Evolutionary conservation across 139 green algal species (phyloP).

Genomic region (Chlamydomonas eustigma): DNA sequence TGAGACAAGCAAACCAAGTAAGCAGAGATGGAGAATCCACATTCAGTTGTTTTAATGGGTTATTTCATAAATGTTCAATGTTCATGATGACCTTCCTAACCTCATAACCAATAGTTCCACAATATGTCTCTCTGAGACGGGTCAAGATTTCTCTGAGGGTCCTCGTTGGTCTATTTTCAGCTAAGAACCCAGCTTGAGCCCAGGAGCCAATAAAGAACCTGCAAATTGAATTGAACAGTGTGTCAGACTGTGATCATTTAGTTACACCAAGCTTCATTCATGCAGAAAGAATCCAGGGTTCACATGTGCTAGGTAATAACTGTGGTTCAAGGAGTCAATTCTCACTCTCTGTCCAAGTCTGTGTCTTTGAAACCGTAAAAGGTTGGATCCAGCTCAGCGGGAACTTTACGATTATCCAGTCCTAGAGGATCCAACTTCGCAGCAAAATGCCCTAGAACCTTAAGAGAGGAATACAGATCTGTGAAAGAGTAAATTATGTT

Average conservation of each 20-base stretch:
- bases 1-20: not conserved
- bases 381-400: slow-evolving; percentile 75
- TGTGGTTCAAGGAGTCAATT: too few species aligned
- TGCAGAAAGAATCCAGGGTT: too few species aligned
- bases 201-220: slow-evolving; percentile 95
- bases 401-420: slow-evolving; percentile 55
- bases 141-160: slow-evolving; percentile 85
- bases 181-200: slow-evolving; percentile 85
- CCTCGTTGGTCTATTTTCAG: slow-evolving; percentile 73
- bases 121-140: slow-evolving; percentile 87
- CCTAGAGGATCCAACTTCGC: slow-evolving; percentile 89
- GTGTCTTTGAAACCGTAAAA: slow-evolving; percentile 91
- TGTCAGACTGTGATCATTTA: too few species aligned
- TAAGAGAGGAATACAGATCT: slow-evolving; percentile 4
- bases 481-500: too few species aligned
- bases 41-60: too few species aligned
- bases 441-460: slow-evolving; percentile 76
- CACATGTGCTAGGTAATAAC: too few species aligned
- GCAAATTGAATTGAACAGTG: too few species aligned
- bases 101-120: slow-evolving; percentile 85
- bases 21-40: too few species aligned
- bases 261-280: too few species aligned
- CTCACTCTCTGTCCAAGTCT: slow-evolving; percentile 93
- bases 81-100: too few species aligned
- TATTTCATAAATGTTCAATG: too few species aligned